Conservation (phyloP, 805 yeast species). For the Ogataea pini region DNA sequence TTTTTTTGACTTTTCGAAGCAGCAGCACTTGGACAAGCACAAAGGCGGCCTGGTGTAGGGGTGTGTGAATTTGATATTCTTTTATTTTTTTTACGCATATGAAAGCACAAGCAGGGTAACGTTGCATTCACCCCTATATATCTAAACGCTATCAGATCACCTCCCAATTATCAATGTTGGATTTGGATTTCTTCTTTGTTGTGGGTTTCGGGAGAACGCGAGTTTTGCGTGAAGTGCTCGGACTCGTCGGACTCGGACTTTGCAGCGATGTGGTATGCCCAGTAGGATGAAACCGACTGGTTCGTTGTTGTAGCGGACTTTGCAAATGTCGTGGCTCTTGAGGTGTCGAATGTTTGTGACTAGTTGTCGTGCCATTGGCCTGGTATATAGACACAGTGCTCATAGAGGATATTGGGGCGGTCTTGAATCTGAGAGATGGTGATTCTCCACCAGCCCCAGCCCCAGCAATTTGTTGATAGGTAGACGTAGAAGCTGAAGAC, state of each 20-base stretch:
- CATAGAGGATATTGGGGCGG: conserved; percentile 16
- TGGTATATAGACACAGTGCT: conserved; percentile 16
- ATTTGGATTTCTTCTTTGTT: conserved; percentile 2
- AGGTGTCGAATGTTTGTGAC: not conserved
- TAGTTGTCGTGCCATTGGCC: conserved; percentile 6
- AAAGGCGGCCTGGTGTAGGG: conserved; percentile 10
- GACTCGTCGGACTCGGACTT: not conserved
- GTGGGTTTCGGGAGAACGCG: conserved; percentile 6
- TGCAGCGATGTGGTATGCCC: not conserved
- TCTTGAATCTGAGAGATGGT: conserved; percentile 7
- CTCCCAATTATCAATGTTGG: conserved; percentile 28
- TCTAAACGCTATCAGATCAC: conserved; percentile 18
- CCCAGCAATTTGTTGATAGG: conserved; percentile 18
- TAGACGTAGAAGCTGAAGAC: conserved; percentile 14
- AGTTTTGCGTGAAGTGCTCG: not conserved
- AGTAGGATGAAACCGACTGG: conserved; percentile 8
- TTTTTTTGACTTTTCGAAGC: conserved; percentile 5
- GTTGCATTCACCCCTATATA: not conserved
- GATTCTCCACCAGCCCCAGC: conserved; percentile 7
- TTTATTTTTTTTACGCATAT: not conserved
- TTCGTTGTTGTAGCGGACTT: not conserved
- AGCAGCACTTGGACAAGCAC: conserved; percentile 6
- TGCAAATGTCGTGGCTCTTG: not conserved
- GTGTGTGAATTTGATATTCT: not conserved
- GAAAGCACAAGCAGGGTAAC: conserved; percentile 1